These are phyloP conservation scores for Trametes versicolor DNA, from an alignment of 1,284 basidiomycete genomes.

Conservation along the genomic window DNA sequence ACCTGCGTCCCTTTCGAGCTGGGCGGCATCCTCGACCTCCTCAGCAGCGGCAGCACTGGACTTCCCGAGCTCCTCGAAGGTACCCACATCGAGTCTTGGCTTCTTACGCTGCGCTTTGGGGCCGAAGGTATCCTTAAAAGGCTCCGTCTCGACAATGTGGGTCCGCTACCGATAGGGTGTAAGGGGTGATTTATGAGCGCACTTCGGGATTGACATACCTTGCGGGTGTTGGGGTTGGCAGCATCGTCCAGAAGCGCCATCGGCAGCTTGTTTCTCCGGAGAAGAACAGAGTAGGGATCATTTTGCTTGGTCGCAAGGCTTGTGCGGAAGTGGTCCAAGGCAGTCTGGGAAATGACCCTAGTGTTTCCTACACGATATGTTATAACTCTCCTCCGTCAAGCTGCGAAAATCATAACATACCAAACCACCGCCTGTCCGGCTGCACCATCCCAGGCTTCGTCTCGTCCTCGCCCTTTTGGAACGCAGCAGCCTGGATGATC, in stretches of 20 bases:
- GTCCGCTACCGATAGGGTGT: conserved; percentile 62
- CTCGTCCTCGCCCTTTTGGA: conserved; percentile 92
- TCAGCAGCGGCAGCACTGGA: conserved; percentile 59
- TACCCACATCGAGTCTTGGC: conserved; percentile 84
- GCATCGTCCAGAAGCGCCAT: conserved; percentile 94
- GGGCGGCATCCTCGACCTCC: conserved; percentile 52
- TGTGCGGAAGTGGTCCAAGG: conserved; percentile 93
- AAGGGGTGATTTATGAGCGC: not conserved
- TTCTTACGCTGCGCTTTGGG: conserved; percentile 93
- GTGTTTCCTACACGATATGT: conserved; percentile 80
- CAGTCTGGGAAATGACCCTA: conserved; percentile 96
- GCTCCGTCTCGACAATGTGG: conserved; percentile 94
- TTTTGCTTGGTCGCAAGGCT: conserved; percentile 85
- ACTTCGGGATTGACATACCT: conserved; percentile 57
- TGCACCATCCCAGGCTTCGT: conserved; percentile 89
- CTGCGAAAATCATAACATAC: conserved; percentile 56
- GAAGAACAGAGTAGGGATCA: conserved; percentile 93
- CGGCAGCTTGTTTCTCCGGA: conserved; percentile 93
- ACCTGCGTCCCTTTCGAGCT: conserved; percentile 54
- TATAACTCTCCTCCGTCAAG: conserved; percentile 2
- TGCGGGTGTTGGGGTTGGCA: conserved; percentile 78
- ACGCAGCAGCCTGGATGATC: conserved; percentile 91
- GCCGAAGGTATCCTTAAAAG: conserved; percentile 92
- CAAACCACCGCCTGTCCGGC: conserved; percentile 95
- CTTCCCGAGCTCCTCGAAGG: conserved; percentile 88